A percentile compares a stretch with the other conserved stretches of the same genome.
Conservation (phyloP, 2,329 filamentous ascomycete species). For the Colletotrichum musae region DNA sequence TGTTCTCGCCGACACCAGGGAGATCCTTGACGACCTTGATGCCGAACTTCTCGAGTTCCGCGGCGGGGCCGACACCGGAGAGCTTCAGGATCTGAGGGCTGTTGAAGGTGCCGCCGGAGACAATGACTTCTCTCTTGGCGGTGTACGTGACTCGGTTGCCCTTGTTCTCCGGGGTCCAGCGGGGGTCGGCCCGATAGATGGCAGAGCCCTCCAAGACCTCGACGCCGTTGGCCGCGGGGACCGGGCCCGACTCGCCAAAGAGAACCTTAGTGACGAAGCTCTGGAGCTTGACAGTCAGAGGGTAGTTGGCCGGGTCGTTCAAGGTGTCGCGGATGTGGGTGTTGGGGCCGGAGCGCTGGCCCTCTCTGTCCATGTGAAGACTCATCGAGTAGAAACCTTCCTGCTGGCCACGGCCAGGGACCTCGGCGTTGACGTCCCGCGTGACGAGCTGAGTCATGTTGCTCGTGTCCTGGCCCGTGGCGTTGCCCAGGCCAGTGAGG, state of each 20-base stretch:
- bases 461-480: no score
- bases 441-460: no score
- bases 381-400: no score
- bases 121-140: conserved; percentile 61
- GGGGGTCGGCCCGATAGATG: conserved; percentile 57
- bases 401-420: no score
- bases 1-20: conserved; percentile 64
- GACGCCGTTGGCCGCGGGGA: conserved; percentile 55
- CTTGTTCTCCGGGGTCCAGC: conserved; percentile 45
- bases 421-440: no score
- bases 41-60: conserved; percentile 56
- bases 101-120: conserved; percentile 63
- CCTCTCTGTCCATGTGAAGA: no score
- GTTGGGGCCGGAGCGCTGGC: no score
- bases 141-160: conserved; percentile 43
- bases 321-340: no score
- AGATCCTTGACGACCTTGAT: conserved; percentile 69
- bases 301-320: conserved; percentile 54
- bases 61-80: conserved; percentile 57
- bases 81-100: conserved; percentile 62
- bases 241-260: conserved; percentile 44
- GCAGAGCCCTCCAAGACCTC: conserved; percentile 58
- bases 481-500: no score
- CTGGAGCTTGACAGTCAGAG: conserved; percentile 56
- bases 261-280: conserved; percentile 54